Evolutionary conservation across 2,329 filamentous ascomycete species (phyloP), one percentile per base, ranked within the genome.

Genomic region (Talaromyces piceae): DNA sequence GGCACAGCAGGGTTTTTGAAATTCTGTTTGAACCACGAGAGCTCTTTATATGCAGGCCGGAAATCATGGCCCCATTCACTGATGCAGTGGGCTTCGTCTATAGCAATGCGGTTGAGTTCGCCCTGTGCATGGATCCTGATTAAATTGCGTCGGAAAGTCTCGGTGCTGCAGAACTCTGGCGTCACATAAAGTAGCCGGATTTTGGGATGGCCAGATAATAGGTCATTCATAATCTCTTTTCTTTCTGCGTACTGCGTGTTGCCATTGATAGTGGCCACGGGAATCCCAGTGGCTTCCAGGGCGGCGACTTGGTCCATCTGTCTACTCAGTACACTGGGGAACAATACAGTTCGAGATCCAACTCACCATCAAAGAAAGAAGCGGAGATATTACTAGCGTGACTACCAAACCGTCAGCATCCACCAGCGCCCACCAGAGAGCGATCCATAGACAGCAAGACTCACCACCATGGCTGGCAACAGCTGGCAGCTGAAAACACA

Each of bases 1-100:
- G 91, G 91, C 0, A 96, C 88, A 51, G 87, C 79, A 0, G 90
- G 88, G 57, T 93, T 90, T 5, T 58, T 63, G 12, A 75, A 61
- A 45, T 82, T 77, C 59, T 87, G 85, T 43, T 59, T 67, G 73
- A 97, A 93, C 83, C 88, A 96, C 2, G 81, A 84, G 5, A 97
- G 77, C 18, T 86, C 81, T 63, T 93, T 90, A 70, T 95, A 97
- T 52, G 90, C 87, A 30, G 85, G 87, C n/a, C 91, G 86, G 65
- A 97, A 97, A 67, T 97, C 91, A 66, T 97, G 91, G 1, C 91
- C 91, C 91, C 91, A 96, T 82, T 96, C 91, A 22, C 88, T 95
- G 59, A 97, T 95, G 67, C 91, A 97, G 67, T 97, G 91, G 2
- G 91, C 91, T 71, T 97, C 91, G 63, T 97, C 91, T 52, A 97